These are phyloP conservation scores for Xylaria sp. DNA, from an alignment of 2,329 filamentous ascomycete species.

Conservation along the genomic window DNA sequence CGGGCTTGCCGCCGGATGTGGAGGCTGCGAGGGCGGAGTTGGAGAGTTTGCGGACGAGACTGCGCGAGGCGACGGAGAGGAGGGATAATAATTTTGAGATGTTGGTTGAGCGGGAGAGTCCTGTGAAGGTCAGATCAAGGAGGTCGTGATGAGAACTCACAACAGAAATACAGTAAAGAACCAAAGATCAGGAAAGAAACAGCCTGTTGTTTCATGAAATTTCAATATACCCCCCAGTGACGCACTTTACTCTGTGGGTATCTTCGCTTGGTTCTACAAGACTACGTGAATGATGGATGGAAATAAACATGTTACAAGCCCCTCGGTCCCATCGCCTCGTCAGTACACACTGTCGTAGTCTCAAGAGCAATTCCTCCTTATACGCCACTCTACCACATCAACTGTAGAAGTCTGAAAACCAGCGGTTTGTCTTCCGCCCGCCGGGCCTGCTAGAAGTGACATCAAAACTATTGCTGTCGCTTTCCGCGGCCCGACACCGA, in stretches of 20 bases:
- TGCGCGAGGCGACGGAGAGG: constrained; percentile 54
- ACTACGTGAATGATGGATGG: constrained; percentile 11
- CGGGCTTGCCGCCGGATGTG: constrained; percentile 66
- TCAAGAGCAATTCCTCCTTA: not conserved
- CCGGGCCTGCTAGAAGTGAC: not conserved
- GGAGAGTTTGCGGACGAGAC: constrained; percentile 58
- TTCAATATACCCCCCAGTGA: constrained; percentile 14
- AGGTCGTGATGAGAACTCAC: constrained; percentile 1
- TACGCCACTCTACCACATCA: not conserved
- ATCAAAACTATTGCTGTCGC: constrained; percentile 35
- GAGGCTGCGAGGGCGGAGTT: constrained; percentile 66
- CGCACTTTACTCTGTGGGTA: constrained; percentile 18
- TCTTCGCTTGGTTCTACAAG: constrained; percentile 17
- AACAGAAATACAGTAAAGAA: no score
- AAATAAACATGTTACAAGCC: constrained; percentile 4
- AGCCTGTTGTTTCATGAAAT: constrained; percentile 8
- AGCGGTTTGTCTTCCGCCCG: not conserved
- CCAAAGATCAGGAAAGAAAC: not conserved
- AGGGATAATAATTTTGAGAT: constrained; percentile 73
- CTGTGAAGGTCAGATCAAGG: constrained; percentile 35
- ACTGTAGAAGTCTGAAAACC: not conserved
- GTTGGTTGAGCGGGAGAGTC: constrained; percentile 59
- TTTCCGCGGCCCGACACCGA: constrained; percentile 62
- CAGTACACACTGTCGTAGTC: constrained; percentile 5
- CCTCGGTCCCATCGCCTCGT: not conserved